Conservation (phyloP, 1,284 basidiomycete species). For the Tylopilus sp. region DNA sequence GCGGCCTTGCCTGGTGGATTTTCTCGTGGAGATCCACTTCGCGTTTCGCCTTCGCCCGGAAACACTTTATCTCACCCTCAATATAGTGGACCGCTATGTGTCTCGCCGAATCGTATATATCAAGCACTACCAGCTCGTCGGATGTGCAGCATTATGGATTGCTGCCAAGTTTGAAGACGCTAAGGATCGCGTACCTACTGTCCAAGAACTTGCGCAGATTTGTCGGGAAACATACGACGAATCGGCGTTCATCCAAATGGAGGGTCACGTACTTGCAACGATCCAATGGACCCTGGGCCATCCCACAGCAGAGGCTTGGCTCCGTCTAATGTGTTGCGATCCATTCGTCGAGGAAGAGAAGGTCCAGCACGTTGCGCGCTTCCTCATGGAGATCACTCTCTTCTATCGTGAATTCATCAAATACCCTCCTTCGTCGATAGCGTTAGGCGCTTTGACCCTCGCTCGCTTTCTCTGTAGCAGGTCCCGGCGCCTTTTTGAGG, state of each 20-base stretch:
- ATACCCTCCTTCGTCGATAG: conserved; percentile 81
- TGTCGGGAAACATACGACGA: conserved; percentile 95
- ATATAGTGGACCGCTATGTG: conserved; percentile 98
- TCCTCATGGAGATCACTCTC: conserved; percentile 96
- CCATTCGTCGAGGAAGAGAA: conserved; percentile 76
- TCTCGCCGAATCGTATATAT: conserved; percentile 98
- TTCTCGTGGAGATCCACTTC: conserved; percentile 97
- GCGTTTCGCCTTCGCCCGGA: conserved; percentile 95
- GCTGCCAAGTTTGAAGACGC: conserved; percentile 99
- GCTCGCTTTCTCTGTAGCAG: conserved; percentile 84
- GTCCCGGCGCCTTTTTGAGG: conserved; percentile 70
- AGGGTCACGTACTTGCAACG: conserved; percentile 92
- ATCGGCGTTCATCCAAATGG: conserved; percentile 95
- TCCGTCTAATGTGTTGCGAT: conserved; percentile 74
- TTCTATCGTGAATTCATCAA: conserved; percentile 95
- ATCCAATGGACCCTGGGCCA: conserved; percentile 97
- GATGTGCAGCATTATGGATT: conserved; percentile 97
- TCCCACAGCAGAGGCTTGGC: conserved; percentile 96
- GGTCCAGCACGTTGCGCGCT: conserved; percentile 91
- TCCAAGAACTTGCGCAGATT: conserved; percentile 89
- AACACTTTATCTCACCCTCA: conserved; percentile 96
- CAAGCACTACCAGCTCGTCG: conserved; percentile 99
- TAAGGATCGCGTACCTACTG: conserved; percentile 95
- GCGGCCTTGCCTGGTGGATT: conserved; percentile 99
- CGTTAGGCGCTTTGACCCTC: conserved; percentile 81